Evolutionary conservation across 306 rosid species (phyloP).

Genomic region (Gastrolobium bilobum): DNA sequence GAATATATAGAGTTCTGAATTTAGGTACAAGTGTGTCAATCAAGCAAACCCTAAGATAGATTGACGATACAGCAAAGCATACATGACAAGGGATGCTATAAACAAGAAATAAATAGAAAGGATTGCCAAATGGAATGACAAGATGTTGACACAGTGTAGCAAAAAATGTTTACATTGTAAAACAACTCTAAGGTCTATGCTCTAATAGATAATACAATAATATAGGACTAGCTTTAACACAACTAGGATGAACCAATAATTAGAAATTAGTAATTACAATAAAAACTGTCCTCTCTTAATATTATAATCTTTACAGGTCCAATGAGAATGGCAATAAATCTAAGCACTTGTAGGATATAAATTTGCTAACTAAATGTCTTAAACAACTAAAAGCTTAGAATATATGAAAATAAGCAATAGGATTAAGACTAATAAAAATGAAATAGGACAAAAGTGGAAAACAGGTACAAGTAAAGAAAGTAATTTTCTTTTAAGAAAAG

Average conservation of each 20-base stretch:
- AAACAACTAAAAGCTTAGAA: neutral
- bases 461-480: neutral
- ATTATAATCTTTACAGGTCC: neutral
- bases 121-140: neutral
- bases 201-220: neutral
- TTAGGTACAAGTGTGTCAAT: neutral
- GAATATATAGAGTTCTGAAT: constrained; percentile 2
- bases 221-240: too few species aligned
- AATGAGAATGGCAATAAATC: neutral
- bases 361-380: neutral
- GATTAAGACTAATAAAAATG: neutral
- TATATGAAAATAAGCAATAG: neutral
- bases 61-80: neutral
- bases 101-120: constrained; percentile 1
- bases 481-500: neutral
- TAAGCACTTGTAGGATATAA: neutral
- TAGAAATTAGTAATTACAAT: neutral
- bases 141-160: neutral
- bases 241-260: neutral
- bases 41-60: neutral
- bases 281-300: neutral
- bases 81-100: neutral
- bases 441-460: neutral
- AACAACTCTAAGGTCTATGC: constrained; percentile 1
- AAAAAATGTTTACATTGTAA: neutral